A percentile compares a stretch with the other conserved stretches of the same genome.
Conservation (phyloP, 495 filamentous ascomycete species). For the Cercophora newfieldiana region DNA sequence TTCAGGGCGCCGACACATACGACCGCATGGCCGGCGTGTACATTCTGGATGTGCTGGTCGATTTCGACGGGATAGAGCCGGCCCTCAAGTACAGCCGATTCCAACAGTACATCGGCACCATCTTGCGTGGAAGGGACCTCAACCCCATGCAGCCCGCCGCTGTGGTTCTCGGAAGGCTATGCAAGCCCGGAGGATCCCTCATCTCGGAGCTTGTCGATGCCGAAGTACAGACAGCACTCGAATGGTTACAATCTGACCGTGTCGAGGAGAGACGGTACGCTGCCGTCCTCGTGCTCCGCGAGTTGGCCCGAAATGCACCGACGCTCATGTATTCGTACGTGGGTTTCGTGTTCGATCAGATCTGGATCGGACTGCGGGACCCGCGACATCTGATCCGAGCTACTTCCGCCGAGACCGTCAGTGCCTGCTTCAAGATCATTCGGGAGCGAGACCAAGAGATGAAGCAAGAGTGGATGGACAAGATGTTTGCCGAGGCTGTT, state of each 20-base stretch:
- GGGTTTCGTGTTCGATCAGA: conserved; percentile 83
- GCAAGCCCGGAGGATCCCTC: conserved; percentile 86
- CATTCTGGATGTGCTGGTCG: conserved; percentile 87
- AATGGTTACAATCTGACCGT: conserved; percentile 94
- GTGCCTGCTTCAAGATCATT: conserved; percentile 92
- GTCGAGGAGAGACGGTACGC: conserved; percentile 89
- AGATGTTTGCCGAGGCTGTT: conserved; percentile 81
- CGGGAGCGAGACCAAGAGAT: conserved; percentile 82
- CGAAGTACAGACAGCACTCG: conserved; percentile 89
- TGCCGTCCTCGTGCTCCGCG: conserved; percentile 84
- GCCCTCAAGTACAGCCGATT: conserved; percentile 94
- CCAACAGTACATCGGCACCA: conserved; percentile 81
- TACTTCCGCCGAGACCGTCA: conserved; percentile 84
- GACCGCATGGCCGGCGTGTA: conserved; percentile 90
- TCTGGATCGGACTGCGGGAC: conserved; percentile 92
- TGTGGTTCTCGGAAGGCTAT: conserved; percentile 81
- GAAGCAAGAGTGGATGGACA: conserved; percentile 80
- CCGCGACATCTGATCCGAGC: conserved; percentile 86
- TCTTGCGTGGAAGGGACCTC: conserved; percentile 85
- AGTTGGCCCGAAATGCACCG: conserved; percentile 86
- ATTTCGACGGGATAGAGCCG: conserved; percentile 92
- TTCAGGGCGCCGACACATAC: conserved; percentile 79
- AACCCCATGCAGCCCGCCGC: conserved; percentile 85
- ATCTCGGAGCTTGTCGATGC: conserved; percentile 96
- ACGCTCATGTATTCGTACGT: conserved; percentile 93